Percentiles rank a stretch among this genome's conserved stretches.
Conservation (phyloP, 345 rosid genomes). For the Kernera saxatilis region DNA sequence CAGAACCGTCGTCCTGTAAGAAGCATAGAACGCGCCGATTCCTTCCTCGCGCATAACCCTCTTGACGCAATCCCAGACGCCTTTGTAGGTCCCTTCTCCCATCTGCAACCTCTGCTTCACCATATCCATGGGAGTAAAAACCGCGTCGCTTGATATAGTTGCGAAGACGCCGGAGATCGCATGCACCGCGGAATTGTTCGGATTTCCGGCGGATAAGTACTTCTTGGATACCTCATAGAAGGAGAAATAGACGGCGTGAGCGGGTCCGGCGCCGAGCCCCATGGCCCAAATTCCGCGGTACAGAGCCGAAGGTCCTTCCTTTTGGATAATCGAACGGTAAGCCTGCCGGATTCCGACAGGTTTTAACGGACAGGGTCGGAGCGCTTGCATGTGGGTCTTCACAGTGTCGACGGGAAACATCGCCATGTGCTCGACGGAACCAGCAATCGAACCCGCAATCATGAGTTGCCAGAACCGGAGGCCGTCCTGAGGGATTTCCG, state of each 20-base stretch:
- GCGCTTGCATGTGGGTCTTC: slow-evolving; percentile 93
- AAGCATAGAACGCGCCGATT: slow-evolving; percentile 73
- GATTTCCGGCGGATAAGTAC: slow-evolving; percentile 54
- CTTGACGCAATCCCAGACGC: slow-evolving; percentile 74
- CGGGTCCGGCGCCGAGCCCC: slow-evolving; percentile 97
- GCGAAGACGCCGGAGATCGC: slow-evolving; percentile 86
- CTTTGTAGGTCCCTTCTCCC: slow-evolving; percentile 55
- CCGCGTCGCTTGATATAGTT: slow-evolving; percentile 80
- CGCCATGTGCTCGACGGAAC: slow-evolving; percentile 91
- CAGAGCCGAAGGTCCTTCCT: slow-evolving; percentile 64
- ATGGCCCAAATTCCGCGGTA: slow-evolving; percentile 94
- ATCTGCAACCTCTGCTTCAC: slow-evolving; percentile 91
- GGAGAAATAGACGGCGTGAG: slow-evolving; percentile 95
- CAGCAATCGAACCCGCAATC: slow-evolving; percentile 93
- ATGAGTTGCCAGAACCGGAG: slow-evolving; percentile 93
- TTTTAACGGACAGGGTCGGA: slow-evolving; percentile 80
- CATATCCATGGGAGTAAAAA: slow-evolving; percentile 95
- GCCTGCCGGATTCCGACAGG: slow-evolving; percentile 69
- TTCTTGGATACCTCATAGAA: slow-evolving; percentile 74
- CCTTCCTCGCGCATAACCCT: slow-evolving; percentile 83
- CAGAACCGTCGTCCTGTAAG: slow-evolving; percentile 83
- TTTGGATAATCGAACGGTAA: slow-evolving; percentile 57
- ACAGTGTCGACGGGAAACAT: slow-evolving; percentile 96
- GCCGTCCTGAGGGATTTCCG: slow-evolving; percentile 64
- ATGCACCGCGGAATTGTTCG: slow-evolving; percentile 63